These are phyloP conservation scores for Symbiodinium natans DNA, from an alignment of 73 alveolate species.

Conservation along the genomic window DNA sequence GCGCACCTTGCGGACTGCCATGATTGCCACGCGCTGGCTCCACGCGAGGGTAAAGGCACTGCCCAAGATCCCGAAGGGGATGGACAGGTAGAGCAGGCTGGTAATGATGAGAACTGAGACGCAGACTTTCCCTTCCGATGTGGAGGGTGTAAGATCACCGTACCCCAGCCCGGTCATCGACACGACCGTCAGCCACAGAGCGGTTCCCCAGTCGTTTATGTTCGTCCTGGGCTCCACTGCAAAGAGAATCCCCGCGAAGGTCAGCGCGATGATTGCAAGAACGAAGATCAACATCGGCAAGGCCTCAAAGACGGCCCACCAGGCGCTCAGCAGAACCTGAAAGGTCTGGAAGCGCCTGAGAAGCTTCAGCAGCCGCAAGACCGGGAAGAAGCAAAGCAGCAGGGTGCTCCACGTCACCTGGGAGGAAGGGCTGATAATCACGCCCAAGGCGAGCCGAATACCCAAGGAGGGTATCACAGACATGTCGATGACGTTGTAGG, in stretches of 20 bases:
- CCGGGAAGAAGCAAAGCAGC: constrained; percentile 71
- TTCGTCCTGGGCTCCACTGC: not conserved
- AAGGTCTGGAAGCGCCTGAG: constrained; percentile 74
- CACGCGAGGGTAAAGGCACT: constrained; percentile 81
- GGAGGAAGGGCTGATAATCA: not conserved
- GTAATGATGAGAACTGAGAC: constrained; percentile 16
- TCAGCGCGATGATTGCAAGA: constrained; percentile 35
- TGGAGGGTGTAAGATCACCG: constrained; percentile 37
- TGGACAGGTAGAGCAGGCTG: constrained; percentile 44
- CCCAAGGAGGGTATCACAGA: constrained; percentile 50
- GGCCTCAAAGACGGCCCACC: constrained; percentile 78
- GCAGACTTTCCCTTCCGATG: constrained; percentile 58
- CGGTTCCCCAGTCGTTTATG: constrained; percentile 69
- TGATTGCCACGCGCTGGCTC: constrained; percentile 54
- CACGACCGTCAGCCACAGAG: constrained; percentile 61
- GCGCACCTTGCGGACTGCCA: constrained; percentile 80
- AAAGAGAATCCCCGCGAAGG: constrained; percentile 36
- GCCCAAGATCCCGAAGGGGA: constrained; percentile 67
- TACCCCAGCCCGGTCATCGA: constrained; percentile 82
- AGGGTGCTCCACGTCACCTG: constrained; percentile 68
- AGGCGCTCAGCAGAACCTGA: constrained; percentile 69
- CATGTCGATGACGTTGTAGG: constrained; percentile 64
- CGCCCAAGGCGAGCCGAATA: constrained; percentile 46
- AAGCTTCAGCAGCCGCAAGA: constrained; percentile 32
- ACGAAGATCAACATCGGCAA: constrained; percentile 49